Evolutionary conservation across 306 rosid genomes (phyloP).

Genomic region (Mimosa pudica): DNA sequence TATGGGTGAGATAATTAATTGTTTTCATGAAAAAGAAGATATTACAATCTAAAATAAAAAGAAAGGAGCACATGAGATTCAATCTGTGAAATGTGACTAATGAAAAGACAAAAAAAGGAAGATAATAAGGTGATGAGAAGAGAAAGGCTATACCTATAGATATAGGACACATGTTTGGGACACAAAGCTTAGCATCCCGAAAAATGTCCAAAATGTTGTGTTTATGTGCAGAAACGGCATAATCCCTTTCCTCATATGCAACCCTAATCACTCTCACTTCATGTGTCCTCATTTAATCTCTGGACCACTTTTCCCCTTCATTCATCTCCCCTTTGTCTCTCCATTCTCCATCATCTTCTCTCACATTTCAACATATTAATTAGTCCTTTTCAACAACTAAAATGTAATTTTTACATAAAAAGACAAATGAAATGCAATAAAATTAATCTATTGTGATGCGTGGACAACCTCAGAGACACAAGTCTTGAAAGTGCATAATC

Average conservation of each 20-base stretch:
- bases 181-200: background rate
- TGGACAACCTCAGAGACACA: background rate
- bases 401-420: background rate
- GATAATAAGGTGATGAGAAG: background rate
- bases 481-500: background rate
- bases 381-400: background rate
- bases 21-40: background rate
- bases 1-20: background rate
- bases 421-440: background rate
- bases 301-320: background rate
- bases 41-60: background rate
- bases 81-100: background rate
- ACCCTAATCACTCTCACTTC: conserved; percentile 4
- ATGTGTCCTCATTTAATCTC: background rate
- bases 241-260: conserved; percentile 7
- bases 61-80: background rate
- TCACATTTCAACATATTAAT: background rate
- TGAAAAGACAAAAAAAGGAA: background rate
- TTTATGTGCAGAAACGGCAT: conserved; percentile 27
- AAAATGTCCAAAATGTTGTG: background rate
- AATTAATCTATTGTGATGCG: background rate
- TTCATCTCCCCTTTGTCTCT: background rate
- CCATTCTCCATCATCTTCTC: background rate
- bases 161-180: background rate
- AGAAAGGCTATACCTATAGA: background rate